A percentile compares a stretch with the other conserved stretches of the same genome.
phyloP scores from a whole-genome alignment of 768 basidiomycete genomes.

The Lentinus tigrinus region DNA sequence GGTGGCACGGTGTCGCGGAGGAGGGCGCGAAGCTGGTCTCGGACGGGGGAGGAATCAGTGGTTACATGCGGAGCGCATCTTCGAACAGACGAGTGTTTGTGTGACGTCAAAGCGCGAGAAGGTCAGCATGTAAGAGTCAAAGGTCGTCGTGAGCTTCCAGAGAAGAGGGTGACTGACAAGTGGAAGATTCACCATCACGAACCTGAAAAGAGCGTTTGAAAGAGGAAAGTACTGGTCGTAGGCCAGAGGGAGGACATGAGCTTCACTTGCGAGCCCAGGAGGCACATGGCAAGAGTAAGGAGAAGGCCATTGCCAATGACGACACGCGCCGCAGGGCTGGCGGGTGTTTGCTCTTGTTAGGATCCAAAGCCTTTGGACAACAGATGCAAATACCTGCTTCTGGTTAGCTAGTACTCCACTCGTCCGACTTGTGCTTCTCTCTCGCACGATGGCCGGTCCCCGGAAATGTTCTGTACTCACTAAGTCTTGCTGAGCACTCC shows the following conservation, averaged over 20 bases:
- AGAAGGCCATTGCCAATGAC: neutral
- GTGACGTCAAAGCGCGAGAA: neutral
- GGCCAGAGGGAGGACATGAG: neutral
- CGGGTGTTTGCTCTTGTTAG: conserved; percentile 25
- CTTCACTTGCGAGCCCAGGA: neutral
- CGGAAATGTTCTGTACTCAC: too few species aligned
- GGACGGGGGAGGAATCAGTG: conserved; percentile 2
- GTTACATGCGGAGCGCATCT: neutral
- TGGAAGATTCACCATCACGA: too few species aligned
- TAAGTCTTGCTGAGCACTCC: too few species aligned
- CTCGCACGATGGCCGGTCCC: too few species aligned
- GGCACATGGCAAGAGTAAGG: too few species aligned
- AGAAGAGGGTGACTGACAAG: neutral
- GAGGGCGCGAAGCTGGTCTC: conserved; percentile 46
- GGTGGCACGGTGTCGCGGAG: conserved; percentile 81
- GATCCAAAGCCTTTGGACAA: conserved; percentile 18
- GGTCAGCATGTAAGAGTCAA: neutral
- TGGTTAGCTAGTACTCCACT: too few species aligned
- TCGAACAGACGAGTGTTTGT: neutral
- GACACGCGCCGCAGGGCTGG: neutral
- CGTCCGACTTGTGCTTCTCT: neutral
- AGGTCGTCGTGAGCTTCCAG: neutral
- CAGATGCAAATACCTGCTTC: conserved; percentile 1
- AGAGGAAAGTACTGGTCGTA: too few species aligned
- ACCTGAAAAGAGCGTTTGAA: too few species aligned